Evolutionary conservation across 768 basidiomycete species (phyloP).

Genomic region (Chlorophyllum brunneum): DNA sequence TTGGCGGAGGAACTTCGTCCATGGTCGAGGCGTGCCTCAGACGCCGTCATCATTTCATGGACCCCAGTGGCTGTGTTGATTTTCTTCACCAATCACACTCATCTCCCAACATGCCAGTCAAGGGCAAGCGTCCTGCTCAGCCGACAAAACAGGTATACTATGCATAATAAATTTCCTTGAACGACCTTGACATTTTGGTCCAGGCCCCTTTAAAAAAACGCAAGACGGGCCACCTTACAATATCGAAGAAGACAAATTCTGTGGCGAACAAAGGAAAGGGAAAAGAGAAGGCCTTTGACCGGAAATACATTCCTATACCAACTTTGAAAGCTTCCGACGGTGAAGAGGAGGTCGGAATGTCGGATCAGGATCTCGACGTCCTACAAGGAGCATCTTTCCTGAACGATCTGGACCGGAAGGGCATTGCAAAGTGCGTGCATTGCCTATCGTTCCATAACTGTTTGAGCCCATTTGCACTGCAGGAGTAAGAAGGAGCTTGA

Average conservation of each 20-base stretch:
- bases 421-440: conserved; percentile 67
- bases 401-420: conserved; percentile 64
- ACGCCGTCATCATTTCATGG: neutral
- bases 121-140: conserved; percentile 31
- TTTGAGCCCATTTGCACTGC: conserved; percentile 4
- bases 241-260: neutral
- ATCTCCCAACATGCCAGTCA: conserved; percentile 22
- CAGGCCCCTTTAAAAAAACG: conserved; percentile 56
- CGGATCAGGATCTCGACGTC: conserved; percentile 68
- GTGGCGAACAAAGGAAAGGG: conserved; percentile 20
- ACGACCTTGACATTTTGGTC: neutral
- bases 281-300: conserved; percentile 60
- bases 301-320: conserved; percentile 63
- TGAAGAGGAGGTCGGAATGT: conserved; percentile 52
- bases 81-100: conserved; percentile 13
- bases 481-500: conserved; percentile 87
- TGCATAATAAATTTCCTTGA: conserved; percentile 11
- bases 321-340: conserved; percentile 27
- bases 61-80: conserved; percentile 12
- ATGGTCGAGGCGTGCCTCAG: conserved; percentile 19
- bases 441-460: neutral
- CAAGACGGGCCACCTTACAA: conserved; percentile 34
- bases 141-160: conserved; percentile 21
- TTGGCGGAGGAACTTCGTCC: conserved; percentile 55
- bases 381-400: conserved; percentile 68